A percentile compares a stretch with the other conserved stretches of the same genome.
Evolutionary conservation across 441 rosid species (phyloP).

Genomic region (Rhodomyrtus psidioides): DNA sequence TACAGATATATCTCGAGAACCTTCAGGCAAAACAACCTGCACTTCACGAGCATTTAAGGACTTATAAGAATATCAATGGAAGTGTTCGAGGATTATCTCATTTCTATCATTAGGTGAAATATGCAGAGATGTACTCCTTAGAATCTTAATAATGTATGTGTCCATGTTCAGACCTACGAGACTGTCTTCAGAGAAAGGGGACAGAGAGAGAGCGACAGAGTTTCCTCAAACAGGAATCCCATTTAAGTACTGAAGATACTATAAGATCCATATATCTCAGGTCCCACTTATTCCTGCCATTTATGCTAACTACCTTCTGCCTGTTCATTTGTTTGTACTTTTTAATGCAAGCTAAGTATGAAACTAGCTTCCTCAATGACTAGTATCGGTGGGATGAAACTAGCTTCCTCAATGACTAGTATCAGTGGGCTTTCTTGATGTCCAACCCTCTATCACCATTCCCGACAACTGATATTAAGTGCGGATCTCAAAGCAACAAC

Average conservation of each 20-base stretch:
- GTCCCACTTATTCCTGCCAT: neutral
- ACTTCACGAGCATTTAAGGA: neutral
- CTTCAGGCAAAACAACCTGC: conserved; percentile 96
- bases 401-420: neutral
- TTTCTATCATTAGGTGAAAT: neutral
- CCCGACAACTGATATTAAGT: neutral
- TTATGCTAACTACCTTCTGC: neutral
- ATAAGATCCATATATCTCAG: neutral
- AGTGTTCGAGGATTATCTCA: conserved; percentile 1
- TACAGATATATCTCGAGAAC: conserved; percentile 59
- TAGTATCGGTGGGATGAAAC: neutral
- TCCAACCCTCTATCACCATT: neutral
- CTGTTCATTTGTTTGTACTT: neutral
- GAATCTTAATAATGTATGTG: neutral
- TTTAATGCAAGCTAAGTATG: neutral
- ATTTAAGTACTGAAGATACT: neutral
- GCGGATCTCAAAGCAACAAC: neutral
- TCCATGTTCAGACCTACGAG: neutral
- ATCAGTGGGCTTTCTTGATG: neutral
- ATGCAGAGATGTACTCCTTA: neutral
- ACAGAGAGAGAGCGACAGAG: neutral
- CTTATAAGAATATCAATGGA: neutral
- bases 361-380: neutral
- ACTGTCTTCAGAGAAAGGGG: neutral
- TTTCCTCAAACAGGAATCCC: neutral